Base-by-base conservation (phyloP, 257 asterid species). In the Solanum chmielewskii region DNA sequence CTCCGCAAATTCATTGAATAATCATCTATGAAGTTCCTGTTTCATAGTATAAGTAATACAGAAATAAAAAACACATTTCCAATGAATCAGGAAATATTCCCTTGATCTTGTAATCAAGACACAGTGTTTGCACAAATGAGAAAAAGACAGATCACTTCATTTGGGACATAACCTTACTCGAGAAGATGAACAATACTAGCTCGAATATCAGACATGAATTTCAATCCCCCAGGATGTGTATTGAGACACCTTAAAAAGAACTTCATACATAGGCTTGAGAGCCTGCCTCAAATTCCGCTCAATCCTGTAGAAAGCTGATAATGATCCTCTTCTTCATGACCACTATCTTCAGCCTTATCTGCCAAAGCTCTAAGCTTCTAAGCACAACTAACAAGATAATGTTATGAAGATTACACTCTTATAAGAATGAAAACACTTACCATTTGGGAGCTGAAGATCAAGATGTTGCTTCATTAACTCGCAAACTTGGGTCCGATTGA, bases 151-250 rank as follows among this genome's bases (percentile, higher is more conserved):
- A 86, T 73, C 66, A 42, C 27, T 89, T 52, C 71, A 83, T 86
- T 56, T 86, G 73, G 92, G 87, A 89, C 68, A 91, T 91, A 89
- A 92, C 93, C 98, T 92, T 96, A 95, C 98, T 87, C 90, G 91
- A 97, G 97, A 92, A 94, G 90, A 88, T 93, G 91, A 68, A 95
- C 90, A 89, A 96, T 91, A 90, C 95, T 96, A 33, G 98, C 94
- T 90, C 99, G 92, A 92, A 97, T 92, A 87, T 83, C 86, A 73
- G 98, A 92, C 92, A 97, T 86, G 94, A 97, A 94, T 91, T 92
- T 95, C 71, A 97, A 88, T 49, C 99, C 99, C 89, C 99, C 98
- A 41, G 99, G 98, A 89, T 97, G 98, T 4, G 94, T 94, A 91
- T 97, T 97, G 92, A 97, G 89, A 87, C 98, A 92, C 89, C 89